Base-by-base conservation (phyloP, 352 stramenopile genomes). In the Elongisporangium prolatum region DNA sequence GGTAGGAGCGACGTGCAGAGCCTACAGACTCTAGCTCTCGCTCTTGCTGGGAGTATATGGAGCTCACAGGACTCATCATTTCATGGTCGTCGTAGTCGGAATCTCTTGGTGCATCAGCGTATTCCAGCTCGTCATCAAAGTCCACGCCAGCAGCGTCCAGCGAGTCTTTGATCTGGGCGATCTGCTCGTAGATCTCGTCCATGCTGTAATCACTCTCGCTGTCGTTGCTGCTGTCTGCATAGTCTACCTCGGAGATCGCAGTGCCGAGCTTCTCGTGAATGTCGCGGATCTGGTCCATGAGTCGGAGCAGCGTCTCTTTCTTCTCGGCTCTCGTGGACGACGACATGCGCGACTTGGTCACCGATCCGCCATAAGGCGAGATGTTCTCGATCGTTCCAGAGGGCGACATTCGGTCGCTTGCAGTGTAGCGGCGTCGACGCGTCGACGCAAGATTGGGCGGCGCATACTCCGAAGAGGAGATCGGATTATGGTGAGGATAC, bases 241-340 rank as follows among this genome's bases (percentile, higher is more conserved):
- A 68, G 51, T 84, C 81, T 0, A 71, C 79, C 18, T 89, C 79
- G 0, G 74, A 86, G 20, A 91, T 79, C 0, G 79, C 77, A 16
- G 84, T 56, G 50, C 84, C 78, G 57, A 91, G 84, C 13, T 77
- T 89, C 37, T 89, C 77, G 21, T 77, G 77, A 59, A 86, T 86
- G 38, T 84, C 69, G 6, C 80, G 77, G 57, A 86, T 85, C 47
- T 89, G 75, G 40, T 84, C 72, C 25, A 88, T 76, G 2, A 91
- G 57, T 21, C 83, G 74, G 21, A 70, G 65, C 7, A 91, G 61
- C 13, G 77, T 68, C 51, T 81, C 64, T 28, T 73, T 81, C 40
- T 79, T 72, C 48, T 56, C 68, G 59, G 6, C 55, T 21, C 34
- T 64, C 50, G 4, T 65, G 58, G 48, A 54, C 54, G 20, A 49